Conservation (phyloP, 176 grass and related monocot species). For the Hyparrhenia diplandra region DNA sequence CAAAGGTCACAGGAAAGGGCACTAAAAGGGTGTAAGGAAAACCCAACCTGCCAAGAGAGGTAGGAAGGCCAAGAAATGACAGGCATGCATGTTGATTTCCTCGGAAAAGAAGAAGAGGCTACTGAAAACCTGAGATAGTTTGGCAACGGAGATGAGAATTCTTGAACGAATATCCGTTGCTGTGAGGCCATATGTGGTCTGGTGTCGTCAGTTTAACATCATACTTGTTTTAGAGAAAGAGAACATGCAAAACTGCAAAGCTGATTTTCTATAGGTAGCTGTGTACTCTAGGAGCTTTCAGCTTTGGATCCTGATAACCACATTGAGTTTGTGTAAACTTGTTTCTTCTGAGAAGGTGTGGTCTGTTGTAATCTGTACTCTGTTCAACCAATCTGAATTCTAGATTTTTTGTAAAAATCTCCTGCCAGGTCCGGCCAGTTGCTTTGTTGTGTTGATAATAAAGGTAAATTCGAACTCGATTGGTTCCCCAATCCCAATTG, state of each 20-base stretch:
- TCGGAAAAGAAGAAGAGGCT: no score
- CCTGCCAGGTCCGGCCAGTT: no score
- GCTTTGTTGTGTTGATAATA: no score
- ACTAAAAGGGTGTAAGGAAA: constrained; percentile 56
- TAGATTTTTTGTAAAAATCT: background rate
- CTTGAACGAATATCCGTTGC: background rate
- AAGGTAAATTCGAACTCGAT: no score
- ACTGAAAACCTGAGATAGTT: background rate
- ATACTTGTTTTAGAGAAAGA: background rate
- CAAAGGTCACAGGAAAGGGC: constrained; percentile 43
- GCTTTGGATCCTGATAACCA: background rate
- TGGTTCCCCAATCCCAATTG: no score
- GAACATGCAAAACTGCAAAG: background rate
- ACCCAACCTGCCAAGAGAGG: constrained; percentile 51
- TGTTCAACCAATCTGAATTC: background rate
- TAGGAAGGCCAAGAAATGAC: constrained; percentile 75
- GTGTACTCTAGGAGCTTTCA: background rate
- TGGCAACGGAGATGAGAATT: background rate
- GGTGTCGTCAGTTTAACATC: background rate
- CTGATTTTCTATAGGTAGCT: background rate
- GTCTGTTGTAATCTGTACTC: no score
- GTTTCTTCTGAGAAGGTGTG: background rate
- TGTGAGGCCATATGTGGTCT: background rate
- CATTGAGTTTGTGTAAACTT: background rate
- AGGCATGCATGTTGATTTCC: background rate